A percentile compares a stretch with the other conserved stretches of the same genome.
phyloP scores from a whole-genome alignment of 805 yeast genomes.

The Scheffersomyces stipitis region DNA sequence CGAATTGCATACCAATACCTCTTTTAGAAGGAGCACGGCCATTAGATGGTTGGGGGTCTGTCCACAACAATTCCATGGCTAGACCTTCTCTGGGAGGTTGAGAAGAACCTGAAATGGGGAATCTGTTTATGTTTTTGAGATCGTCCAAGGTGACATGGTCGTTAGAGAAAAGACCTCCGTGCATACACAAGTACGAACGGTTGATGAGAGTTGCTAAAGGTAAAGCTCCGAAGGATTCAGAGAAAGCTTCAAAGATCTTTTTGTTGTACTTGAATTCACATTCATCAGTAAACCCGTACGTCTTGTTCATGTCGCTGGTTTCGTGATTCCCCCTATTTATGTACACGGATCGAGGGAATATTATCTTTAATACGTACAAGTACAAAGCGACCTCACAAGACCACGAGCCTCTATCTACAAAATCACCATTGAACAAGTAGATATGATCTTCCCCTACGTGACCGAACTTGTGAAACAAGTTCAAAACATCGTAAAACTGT shows the following conservation, averaged over 20 bases:
- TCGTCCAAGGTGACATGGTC: slow-evolving; percentile 72
- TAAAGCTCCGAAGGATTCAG: slow-evolving; percentile 80
- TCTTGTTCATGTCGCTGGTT: slow-evolving; percentile 93
- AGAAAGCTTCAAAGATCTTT: slow-evolving; percentile 74
- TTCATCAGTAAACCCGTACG: slow-evolving; percentile 95
- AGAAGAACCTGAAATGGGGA: slow-evolving; percentile 46
- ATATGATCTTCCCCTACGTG: slow-evolving; percentile 63
- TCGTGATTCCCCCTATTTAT: slow-evolving; percentile 96
- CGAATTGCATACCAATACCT: slow-evolving; percentile 95
- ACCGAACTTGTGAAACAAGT: slow-evolving; percentile 76
- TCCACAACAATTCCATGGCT: slow-evolving; percentile 97
- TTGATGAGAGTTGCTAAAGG: slow-evolving; percentile 87
- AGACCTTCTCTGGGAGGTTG: slow-evolving; percentile 92
- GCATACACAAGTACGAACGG: slow-evolving; percentile 80
- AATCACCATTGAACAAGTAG: slow-evolving; percentile 93
- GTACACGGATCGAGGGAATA: slow-evolving; percentile 68
- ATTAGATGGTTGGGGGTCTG: slow-evolving; percentile 80
- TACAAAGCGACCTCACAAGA: slow-evolving; percentile 92
- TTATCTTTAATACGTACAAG: slow-evolving; percentile 71
- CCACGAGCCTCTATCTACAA: slow-evolving; percentile 98
- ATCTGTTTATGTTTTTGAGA: slow-evolving; percentile 68
- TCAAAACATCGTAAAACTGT: slow-evolving; percentile 86
- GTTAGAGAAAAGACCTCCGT: slow-evolving; percentile 90
- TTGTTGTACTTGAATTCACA: slow-evolving; percentile 87
- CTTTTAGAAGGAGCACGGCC: slow-evolving; percentile 90